Evolutionary conservation across 2,329 filamentous ascomycete genomes (phyloP).

Genomic region (Didymella keratinophila): DNA sequence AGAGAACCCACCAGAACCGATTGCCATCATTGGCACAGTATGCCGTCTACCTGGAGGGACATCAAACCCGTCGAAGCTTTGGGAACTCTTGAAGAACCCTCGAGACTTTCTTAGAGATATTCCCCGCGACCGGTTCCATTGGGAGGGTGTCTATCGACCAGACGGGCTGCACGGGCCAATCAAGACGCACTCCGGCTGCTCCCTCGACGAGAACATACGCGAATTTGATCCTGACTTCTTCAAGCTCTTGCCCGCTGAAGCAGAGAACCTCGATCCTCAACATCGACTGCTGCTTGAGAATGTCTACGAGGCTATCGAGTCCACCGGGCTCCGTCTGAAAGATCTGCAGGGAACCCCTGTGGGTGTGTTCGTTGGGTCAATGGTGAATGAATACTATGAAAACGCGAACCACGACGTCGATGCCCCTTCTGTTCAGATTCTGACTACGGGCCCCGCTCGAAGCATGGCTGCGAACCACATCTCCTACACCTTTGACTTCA

Average conservation of each 20-base stretch:
- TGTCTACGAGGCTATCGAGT: conserved; percentile 28
- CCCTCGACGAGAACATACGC: neutral
- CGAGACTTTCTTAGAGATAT: neutral
- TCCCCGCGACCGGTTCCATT: neutral
- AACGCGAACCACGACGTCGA: neutral
- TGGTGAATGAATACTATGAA: conserved; percentile 19
- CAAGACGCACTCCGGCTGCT: neutral
- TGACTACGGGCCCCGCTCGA: conserved; percentile 29
- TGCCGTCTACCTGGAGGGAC: neutral
- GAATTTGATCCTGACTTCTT: conserved; percentile 36
- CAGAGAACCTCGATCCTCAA: conserved; percentile 33
- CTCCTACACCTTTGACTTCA: conserved; percentile 47
- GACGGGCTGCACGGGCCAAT: neutral
- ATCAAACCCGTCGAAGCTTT: neutral
- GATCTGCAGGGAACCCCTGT: neutral
- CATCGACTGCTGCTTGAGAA: conserved; percentile 32
- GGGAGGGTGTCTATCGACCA: neutral
- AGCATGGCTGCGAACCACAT: conserved; percentile 47
- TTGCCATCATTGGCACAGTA: conserved; percentile 3
- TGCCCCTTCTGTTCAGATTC: neutral
- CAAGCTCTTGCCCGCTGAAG: conserved; percentile 25
- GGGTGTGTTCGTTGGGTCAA: conserved; percentile 17
- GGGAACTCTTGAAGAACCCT: conserved; percentile 2
- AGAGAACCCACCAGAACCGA: neutral
- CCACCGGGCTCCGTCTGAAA: conserved; percentile 5